Evolutionary conservation across 1,284 basidiomycete species (phyloP).

Genomic region (Ceratobasidium papillatum): DNA sequence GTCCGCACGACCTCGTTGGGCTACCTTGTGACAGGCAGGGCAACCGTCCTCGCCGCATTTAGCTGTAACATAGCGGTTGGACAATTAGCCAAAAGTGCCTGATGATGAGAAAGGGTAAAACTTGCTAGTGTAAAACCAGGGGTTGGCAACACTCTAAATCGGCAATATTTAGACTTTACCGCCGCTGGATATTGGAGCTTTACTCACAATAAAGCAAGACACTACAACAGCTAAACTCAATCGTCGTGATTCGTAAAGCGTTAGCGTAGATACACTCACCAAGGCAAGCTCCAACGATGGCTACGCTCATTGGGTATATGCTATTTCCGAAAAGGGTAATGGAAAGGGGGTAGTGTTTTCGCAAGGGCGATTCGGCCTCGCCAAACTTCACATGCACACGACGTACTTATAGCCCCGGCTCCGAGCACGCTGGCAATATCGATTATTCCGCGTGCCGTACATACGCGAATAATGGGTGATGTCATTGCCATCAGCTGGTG

Average conservation of each 20-base stretch:
- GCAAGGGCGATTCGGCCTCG: background rate
- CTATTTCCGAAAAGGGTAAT: background rate
- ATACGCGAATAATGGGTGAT: background rate
- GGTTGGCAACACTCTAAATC: conserved; percentile 27
- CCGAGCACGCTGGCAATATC: background rate
- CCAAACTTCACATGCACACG: background rate
- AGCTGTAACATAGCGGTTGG: background rate
- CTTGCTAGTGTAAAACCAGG: conserved; percentile 31
- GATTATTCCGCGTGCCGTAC: background rate
- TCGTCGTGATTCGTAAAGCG: background rate
- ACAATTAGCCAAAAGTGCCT: background rate
- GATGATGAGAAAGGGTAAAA: background rate
- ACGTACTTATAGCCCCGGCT: background rate
- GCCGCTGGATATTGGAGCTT: background rate
- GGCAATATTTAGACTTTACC: background rate
- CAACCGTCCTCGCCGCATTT: conserved; percentile 22
- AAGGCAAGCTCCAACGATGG: conserved; percentile 24
- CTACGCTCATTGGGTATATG: conserved; percentile 3
- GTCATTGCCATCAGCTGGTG: conserved; percentile 10
- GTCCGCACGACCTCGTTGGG: conserved; percentile 6
- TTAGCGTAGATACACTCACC: background rate
- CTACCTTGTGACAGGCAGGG: conserved; percentile 16
- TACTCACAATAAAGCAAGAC: conserved; percentile 31
- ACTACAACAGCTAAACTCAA: background rate
- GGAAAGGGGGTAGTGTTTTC: background rate